These are phyloP conservation scores for Ophiostoma ulmi DNA, from an alignment of 2,329 filamentous ascomycete genomes.

Conservation along the genomic window DNA sequence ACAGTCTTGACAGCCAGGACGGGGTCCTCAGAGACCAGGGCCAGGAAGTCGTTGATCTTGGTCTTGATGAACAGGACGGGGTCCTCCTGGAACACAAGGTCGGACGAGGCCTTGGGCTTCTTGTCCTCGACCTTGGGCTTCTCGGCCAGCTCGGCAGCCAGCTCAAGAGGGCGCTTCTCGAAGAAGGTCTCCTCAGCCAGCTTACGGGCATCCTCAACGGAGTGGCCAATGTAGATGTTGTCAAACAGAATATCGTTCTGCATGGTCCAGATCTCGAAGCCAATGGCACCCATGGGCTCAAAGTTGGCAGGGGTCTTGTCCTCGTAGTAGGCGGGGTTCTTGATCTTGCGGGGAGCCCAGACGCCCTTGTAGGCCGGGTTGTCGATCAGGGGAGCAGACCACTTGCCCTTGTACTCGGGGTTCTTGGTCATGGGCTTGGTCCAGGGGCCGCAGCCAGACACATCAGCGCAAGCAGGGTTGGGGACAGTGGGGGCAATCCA, in stretches of 20 bases:
- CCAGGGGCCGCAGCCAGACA: slow-evolving; percentile 91
- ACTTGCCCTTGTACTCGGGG: slow-evolving; percentile 98
- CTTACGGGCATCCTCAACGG: slow-evolving; percentile 82
- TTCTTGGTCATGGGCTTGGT: slow-evolving; percentile 87
- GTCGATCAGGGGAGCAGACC: slow-evolving; percentile 85
- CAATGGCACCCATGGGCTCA: slow-evolving; percentile 96
- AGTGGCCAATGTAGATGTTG: slow-evolving; percentile 99
- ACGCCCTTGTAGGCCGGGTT: slow-evolving; percentile 97
- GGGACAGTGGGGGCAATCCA: slow-evolving; percentile 85
- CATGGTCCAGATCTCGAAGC: slow-evolving; percentile 99
- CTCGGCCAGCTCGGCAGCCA: slow-evolving; percentile 69
- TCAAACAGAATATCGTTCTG: slow-evolving; percentile 97
- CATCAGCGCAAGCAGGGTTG: slow-evolving; percentile 94
- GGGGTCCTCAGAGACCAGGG: slow-evolving; percentile 74
- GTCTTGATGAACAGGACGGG: slow-evolving; percentile 82
- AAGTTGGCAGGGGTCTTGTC: slow-evolving; percentile 96
- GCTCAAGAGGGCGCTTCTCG: slow-evolving; percentile 79
- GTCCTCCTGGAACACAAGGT: slow-evolving; percentile 86
- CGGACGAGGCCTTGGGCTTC: slow-evolving; percentile 63
- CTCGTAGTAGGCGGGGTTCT: slow-evolving; percentile 94
- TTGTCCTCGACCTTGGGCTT: slow-evolving; percentile 67
- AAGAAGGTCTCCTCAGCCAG: slow-evolving; percentile 85
- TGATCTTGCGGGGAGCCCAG: slow-evolving; percentile 92
- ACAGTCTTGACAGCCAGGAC: slow-evolving; percentile 81
- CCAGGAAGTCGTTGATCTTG: slow-evolving; percentile 88